Conservation (phyloP, 179 eudicot species). For the Gypsophila paniculata region DNA sequence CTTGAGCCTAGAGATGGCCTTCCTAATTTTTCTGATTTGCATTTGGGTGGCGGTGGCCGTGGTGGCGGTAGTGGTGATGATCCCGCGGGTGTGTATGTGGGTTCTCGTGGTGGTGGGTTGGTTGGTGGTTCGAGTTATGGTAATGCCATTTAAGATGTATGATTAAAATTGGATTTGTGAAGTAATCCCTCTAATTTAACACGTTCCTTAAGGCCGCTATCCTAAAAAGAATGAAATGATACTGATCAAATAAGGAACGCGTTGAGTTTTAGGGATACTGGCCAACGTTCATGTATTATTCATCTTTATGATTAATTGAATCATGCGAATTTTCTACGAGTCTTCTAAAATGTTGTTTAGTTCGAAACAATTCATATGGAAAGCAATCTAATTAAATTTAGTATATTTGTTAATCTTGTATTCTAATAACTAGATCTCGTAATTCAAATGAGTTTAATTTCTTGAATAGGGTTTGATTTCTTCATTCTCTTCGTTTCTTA, state of each 20-base stretch:
- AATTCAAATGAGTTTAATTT: no score
- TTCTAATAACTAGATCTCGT: no score
- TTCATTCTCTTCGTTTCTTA: no score
- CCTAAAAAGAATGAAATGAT: no score
- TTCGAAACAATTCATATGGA: neutral
- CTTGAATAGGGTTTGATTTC: no score
- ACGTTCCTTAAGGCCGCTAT: no score
- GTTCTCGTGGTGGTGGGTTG: conserved; percentile 46
- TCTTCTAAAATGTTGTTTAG: conserved; percentile 26
- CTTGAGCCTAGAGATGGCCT: conserved; percentile 52
- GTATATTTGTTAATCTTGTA: neutral
- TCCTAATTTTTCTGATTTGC: conserved; percentile 72
- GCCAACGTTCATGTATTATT: no score
- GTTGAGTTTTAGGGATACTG: no score
- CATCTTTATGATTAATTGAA: neutral
- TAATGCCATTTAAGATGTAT: conserved; percentile 42
- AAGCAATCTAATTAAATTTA: conserved; percentile 12
- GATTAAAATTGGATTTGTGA: no score
- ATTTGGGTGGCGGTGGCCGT: conserved; percentile 61
- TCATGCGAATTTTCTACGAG: neutral
- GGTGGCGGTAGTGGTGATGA: conserved; percentile 46
- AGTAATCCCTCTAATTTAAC: no score
- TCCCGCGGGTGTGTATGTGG: conserved; percentile 49
- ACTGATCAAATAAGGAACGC: no score
- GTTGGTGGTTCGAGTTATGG: conserved; percentile 65